Evolutionary conservation across 164 flowering plant species (phyloP), one percentile per base, ranked within the genome.

Genomic region (Brasenia schreberi): DNA sequence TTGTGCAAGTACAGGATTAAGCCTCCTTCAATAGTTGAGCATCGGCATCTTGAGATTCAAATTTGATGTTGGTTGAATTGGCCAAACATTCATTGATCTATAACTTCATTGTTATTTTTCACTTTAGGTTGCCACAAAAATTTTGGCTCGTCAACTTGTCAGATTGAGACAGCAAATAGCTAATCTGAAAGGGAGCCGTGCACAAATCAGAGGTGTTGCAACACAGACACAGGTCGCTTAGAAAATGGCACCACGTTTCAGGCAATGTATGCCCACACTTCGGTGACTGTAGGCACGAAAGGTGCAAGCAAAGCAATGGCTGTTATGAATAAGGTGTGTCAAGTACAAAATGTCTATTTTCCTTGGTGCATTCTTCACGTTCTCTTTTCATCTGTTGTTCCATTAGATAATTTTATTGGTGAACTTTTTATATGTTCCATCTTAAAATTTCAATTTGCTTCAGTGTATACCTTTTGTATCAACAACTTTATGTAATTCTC

Each of bases 191-290:
- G 95, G 97, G 10, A 92, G 98, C 71, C 93, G 97, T 71, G 98
- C 98, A n/a, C 98, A 92, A 68, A 86, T 92, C 68, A 79, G 96
- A 82, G 98, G 98, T 33, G 90, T 92, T 42, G 90, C 92, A 58
- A 92, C 98, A 67, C 90, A 89, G 73, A 91, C 97, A 44, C 97
- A 89, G 95, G 97, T 23, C 27, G 43, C 18, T 12, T 42, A 23
- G 27, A 23, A 23, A 23, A 23, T 17, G 16, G 44, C 11, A 5
- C 17, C 5, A 58, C 68, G 27, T 23, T 44, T 43, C 79, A 88
- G 92, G 97, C 96, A 33, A 74, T 91, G 75, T 84, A 87, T 78
- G 97, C 97, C 23, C 84, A 82, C 77, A 90, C 96, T 68, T 87
- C 97, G 43, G 85, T 91, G 58, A 81, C 91, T 14, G 85, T 89